These are phyloP conservation scores for Clarireedia paspali DNA, from an alignment of 2,329 filamentous ascomycete species.

Conservation along the genomic window DNA sequence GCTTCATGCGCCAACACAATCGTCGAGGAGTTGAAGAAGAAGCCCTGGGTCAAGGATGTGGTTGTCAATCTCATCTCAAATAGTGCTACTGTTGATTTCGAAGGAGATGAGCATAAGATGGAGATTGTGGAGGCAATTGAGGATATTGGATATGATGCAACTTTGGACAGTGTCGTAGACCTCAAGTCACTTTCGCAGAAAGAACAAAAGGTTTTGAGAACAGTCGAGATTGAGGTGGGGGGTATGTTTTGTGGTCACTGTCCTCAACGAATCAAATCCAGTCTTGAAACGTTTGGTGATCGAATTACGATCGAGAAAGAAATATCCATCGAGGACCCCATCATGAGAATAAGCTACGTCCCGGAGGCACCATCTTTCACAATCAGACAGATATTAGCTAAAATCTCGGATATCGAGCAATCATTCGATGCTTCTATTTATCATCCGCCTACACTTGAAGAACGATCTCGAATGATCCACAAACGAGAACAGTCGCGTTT, in stretches of 20 bases:
- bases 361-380: constrained; percentile 64
- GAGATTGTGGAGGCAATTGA: constrained; percentile 43
- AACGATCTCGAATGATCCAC: constrained; percentile 68
- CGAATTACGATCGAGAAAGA: constrained; percentile 41
- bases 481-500: constrained; percentile 61
- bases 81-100: constrained; percentile 41
- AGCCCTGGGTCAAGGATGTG: constrained; percentile 40
- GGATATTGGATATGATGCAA: constrained; percentile 59
- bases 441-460: constrained; percentile 76
- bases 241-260: constrained; percentile 73
- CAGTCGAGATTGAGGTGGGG: constrained; percentile 57
- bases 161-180: constrained; percentile 41
- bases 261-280: constrained; percentile 48
- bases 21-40: constrained; percentile 38
- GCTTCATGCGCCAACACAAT: constrained; percentile 44
- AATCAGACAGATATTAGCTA: constrained; percentile 62
- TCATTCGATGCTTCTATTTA: constrained; percentile 63
- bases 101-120: constrained; percentile 36
- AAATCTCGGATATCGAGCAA: constrained; percentile 58
- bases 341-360: constrained; percentile 63
- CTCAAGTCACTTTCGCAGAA: constrained; percentile 21
- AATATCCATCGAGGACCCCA: constrained; percentile 53
- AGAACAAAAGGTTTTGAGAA: constrained; percentile 31
- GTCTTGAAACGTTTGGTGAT: constrained; percentile 45
- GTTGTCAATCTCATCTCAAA: constrained; percentile 45